Conservation (phyloP, 148 eudicot species). For the Camellia granthamiana region DNA sequence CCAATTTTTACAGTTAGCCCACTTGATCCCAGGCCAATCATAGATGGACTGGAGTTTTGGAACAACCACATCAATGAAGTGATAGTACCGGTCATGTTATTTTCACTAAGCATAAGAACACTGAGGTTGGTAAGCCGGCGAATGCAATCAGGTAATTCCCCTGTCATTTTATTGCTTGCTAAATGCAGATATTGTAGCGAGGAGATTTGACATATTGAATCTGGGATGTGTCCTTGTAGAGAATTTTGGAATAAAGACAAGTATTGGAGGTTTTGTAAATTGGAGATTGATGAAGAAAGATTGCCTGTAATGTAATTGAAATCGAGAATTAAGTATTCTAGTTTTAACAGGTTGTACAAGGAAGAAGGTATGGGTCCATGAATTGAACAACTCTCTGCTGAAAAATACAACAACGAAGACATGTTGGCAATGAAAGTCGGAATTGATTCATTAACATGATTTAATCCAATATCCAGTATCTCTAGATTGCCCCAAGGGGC, state of each 20-base stretch:
- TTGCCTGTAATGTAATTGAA: not conserved
- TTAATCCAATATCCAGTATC: not conserved
- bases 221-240: not conserved
- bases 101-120: not conserved
- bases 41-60: not conserved
- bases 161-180: not conserved
- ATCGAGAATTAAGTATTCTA: not conserved
- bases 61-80: not conserved
- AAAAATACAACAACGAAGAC: not conserved
- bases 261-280: not conserved
- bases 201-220: conserved; percentile 1
- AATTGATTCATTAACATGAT: not conserved
- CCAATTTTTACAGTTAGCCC: not conserved
- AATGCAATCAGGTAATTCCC: not conserved
- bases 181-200: not conserved
- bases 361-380: not conserved
- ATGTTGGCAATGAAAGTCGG: not conserved
- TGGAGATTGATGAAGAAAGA: not conserved
- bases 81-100: not conserved
- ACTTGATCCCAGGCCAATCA: not conserved
- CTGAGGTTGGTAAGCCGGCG: not conserved
- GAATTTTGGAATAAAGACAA: not conserved
- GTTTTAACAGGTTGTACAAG: not conserved
- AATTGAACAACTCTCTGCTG: not conserved
- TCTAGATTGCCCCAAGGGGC: not conserved